These are phyloP conservation scores for Termitomyces heimii DNA, from an alignment of 768 basidiomycete species.

Conservation along the genomic window DNA sequence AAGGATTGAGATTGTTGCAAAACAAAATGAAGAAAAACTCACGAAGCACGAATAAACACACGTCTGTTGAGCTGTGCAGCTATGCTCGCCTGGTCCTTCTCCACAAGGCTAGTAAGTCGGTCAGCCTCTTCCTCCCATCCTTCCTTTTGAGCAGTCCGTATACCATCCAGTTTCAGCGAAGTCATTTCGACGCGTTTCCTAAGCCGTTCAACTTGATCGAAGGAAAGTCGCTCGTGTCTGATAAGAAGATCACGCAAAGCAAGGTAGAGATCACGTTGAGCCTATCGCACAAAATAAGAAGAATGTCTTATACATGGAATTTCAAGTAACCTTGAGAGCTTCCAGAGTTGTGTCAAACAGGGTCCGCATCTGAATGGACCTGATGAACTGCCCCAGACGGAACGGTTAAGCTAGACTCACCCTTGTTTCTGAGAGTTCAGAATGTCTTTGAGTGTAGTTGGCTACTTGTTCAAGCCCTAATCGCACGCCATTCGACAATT, in stretches of 20 bases:
- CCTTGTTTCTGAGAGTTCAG: constrained; percentile 68
- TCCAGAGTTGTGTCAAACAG: constrained; percentile 69
- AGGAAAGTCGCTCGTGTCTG: constrained; percentile 83
- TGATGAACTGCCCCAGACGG: neutral
- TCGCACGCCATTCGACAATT: constrained; percentile 72
- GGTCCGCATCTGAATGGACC: constrained; percentile 43
- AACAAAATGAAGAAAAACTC: constrained; percentile 17
- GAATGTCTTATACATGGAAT: neutral
- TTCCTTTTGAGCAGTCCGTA: constrained; percentile 66
- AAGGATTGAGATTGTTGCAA: neutral
- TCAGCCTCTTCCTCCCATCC: constrained; percentile 88
- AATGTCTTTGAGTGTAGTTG: constrained; percentile 60
- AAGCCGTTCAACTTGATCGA: constrained; percentile 83
- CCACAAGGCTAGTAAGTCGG: constrained; percentile 60
- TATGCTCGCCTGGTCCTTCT: constrained; percentile 83
- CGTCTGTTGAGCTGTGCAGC: constrained; percentile 68
- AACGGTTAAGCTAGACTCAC: constrained; percentile 33
- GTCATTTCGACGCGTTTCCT: constrained; percentile 80
- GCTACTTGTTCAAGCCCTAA: constrained; percentile 66
- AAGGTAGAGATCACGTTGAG: constrained; percentile 80
- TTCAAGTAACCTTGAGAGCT: constrained; percentile 55
- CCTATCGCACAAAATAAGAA: constrained; percentile 27
- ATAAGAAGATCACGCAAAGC: constrained; percentile 83
- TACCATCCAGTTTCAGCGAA: constrained; percentile 69
- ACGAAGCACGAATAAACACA: constrained; percentile 87